These are phyloP conservation scores for Phytomonas francai DNA, from an alignment of 208 protist genomes.

Conservation along the genomic window DNA sequence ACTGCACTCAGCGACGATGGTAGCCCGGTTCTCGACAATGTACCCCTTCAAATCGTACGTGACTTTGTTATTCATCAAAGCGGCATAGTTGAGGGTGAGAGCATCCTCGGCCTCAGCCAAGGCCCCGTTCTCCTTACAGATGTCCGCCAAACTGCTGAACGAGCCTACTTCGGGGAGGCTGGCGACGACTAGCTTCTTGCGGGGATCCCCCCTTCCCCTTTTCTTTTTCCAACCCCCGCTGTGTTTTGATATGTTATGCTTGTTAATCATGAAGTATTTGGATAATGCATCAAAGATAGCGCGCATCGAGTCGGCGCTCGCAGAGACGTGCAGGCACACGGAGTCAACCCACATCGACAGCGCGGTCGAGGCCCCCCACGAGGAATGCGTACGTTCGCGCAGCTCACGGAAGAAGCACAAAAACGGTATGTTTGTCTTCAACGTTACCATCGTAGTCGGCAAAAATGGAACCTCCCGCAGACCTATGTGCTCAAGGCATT, in stretches of 20 bases:
- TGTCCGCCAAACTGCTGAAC: too few species aligned
- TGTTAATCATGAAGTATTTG: conserved; percentile 16
- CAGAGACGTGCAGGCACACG: conserved; percentile 22
- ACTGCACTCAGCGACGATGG: conserved; percentile 18
- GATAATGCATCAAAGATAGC: conserved; percentile 21
- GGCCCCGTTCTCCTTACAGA: too few species aligned
- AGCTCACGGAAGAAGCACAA: conserved; percentile 71
- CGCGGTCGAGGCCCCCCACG: conserved; percentile 16
- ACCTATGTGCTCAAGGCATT: conserved; percentile 29
- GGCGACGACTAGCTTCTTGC: too few species aligned
- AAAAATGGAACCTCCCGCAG: conserved; percentile 23
- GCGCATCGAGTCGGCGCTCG: conserved; percentile 16
- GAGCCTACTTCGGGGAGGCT: too few species aligned
- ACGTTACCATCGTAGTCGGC: conserved; percentile 18
- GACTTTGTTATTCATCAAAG: conserved; percentile 11
- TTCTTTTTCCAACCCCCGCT: too few species aligned
- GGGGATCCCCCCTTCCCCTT: too few species aligned
- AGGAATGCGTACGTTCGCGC: conserved; percentile 22
- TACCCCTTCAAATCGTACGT: conserved; percentile 47
- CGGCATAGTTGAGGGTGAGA: too few species aligned
- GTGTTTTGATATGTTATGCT: neutral
- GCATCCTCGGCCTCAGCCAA: too few species aligned
- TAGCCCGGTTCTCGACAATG: conserved; percentile 15
- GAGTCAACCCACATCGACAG: conserved; percentile 33
- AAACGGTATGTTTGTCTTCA: conserved; percentile 71